phyloP scores from a whole-genome alignment of 306 rosid species.

The Prunus armeniaca region DNA sequence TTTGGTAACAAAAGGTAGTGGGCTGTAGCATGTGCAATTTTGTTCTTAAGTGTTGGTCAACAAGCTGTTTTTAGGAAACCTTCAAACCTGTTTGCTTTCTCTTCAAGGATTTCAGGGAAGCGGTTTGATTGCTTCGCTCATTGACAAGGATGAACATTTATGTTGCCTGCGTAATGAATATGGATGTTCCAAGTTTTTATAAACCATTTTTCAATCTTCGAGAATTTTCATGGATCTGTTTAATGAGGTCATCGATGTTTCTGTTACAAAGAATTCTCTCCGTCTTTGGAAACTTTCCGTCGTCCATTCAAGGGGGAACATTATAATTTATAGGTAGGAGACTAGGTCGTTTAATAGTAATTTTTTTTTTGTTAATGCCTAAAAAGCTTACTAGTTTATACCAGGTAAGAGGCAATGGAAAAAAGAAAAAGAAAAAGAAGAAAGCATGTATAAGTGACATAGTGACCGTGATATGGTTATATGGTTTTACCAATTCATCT shows the following conservation, averaged over 20 bases:
- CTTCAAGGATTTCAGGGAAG: background rate
- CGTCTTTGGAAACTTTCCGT: background rate
- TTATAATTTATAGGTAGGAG: too few relatives aligned
- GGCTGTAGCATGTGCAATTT: background rate
- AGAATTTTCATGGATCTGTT: background rate
- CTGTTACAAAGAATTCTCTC: background rate
- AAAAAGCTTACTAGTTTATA: too few relatives aligned
- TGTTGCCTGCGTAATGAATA: background rate
- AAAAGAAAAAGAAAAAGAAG: too few relatives aligned
- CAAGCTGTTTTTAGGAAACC: too few relatives aligned
- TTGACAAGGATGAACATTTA: background rate
- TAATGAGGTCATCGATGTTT: background rate
- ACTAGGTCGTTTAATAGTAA: too few relatives aligned
- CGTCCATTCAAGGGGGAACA: background rate
- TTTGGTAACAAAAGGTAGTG: too few relatives aligned
- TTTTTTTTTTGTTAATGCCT: too few relatives aligned
- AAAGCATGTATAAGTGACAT: too few relatives aligned
- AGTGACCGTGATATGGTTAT: too few relatives aligned
- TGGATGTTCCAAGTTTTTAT: background rate
- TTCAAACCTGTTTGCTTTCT: too few relatives aligned
- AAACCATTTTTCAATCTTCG: background rate
- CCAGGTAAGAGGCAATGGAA: too few relatives aligned
- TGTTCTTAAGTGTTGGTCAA: background rate
- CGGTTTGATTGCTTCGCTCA: background rate
- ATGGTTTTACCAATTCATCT: too few relatives aligned